Evolutionary conservation across 2,329 filamentous ascomycete species (phyloP).

Genomic region (Acrodontium crateriforme): DNA sequence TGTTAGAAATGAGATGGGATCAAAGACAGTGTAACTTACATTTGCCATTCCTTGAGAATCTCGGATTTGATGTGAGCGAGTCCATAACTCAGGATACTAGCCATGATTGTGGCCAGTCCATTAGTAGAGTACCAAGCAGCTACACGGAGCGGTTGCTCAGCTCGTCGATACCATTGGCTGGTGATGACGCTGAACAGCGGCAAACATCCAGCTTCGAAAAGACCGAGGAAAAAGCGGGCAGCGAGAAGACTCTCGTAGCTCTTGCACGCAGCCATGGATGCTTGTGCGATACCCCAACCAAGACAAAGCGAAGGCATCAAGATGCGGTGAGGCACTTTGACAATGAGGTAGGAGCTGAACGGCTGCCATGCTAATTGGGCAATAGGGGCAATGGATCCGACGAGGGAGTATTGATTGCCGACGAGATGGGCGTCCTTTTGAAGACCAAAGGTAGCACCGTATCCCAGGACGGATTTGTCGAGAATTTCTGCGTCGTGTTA

Average conservation of each 20-base stretch:
- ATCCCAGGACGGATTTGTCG: slow-evolving; percentile 28
- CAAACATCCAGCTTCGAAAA: slow-evolving; percentile 40
- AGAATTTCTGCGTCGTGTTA: slow-evolving; percentile 6
- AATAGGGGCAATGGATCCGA: slow-evolving; percentile 25
- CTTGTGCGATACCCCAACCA: slow-evolving; percentile 36
- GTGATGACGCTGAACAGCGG: slow-evolving; percentile 43
- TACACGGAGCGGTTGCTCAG: slow-evolving; percentile 48
- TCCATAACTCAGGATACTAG: slow-evolving; percentile 42
- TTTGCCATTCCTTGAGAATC: slow-evolving; percentile 37
- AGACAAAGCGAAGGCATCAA: slow-evolving; percentile 33
- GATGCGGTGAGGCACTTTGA: slow-evolving; percentile 39
- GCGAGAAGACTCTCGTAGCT: slow-evolving; percentile 37
- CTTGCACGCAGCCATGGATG: slow-evolving; percentile 34
- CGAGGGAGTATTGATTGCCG: slow-evolving; percentile 22
- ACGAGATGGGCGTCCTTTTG: slow-evolving; percentile 23
- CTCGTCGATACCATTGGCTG: slow-evolving; percentile 27
- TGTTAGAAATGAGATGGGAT: slow-evolving; percentile 9
- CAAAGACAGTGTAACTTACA: slow-evolving; percentile 14
- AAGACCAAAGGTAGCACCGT: slow-evolving; percentile 29
- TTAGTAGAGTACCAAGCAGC: slow-evolving; percentile 55
- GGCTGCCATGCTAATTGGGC: slow-evolving; percentile 26
- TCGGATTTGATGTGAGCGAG: slow-evolving; percentile 32
- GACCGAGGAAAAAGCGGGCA: slow-evolving; percentile 38
- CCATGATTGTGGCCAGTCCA: slow-evolving; percentile 43
- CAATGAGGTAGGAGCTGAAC: slow-evolving; percentile 36